These are phyloP conservation scores for Ceratobasidium papillatum DNA, from an alignment of 1,284 basidiomycete species.

Conservation along the genomic window DNA sequence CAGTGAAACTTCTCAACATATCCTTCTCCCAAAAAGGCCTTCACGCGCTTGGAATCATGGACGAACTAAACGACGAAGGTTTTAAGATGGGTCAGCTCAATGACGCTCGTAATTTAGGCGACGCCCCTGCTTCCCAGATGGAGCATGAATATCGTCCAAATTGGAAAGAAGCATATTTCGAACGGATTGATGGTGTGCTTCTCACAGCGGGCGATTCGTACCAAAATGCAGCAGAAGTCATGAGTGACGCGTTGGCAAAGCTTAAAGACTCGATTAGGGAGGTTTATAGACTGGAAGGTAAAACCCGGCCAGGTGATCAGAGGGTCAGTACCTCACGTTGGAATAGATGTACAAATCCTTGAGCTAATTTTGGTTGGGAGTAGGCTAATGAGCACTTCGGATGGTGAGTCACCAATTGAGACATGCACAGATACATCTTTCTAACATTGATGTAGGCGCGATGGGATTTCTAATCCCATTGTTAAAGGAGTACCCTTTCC, in stretches of 20 bases:
- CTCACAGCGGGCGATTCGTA: constrained; percentile 31
- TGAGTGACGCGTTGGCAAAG: constrained; percentile 9
- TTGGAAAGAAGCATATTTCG: neutral
- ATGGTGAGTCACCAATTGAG: neutral
- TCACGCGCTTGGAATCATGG: neutral
- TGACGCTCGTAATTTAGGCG: neutral
- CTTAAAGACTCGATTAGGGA: neutral
- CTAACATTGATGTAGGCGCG: neutral
- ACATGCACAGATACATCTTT: neutral
- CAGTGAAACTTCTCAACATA: neutral
- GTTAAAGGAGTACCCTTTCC: neutral
- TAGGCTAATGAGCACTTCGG: constrained; percentile 25
- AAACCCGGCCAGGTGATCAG: neutral
- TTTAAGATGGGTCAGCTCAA: constrained; percentile 1
- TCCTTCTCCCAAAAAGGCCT: neutral
- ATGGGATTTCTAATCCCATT: constrained; percentile 10
- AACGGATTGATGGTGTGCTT: constrained; percentile 49
- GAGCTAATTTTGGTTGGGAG: neutral
- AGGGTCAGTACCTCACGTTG: neutral
- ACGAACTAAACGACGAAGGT: neutral
- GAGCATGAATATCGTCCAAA: neutral
- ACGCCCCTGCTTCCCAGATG: neutral
- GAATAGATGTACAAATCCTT: too few relatives aligned
- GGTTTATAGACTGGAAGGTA: neutral
- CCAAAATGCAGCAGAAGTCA: neutral